phyloP scores from a whole-genome alignment of 2,329 filamentous ascomycete genomes.

The Botrytis hyacinthi region DNA sequence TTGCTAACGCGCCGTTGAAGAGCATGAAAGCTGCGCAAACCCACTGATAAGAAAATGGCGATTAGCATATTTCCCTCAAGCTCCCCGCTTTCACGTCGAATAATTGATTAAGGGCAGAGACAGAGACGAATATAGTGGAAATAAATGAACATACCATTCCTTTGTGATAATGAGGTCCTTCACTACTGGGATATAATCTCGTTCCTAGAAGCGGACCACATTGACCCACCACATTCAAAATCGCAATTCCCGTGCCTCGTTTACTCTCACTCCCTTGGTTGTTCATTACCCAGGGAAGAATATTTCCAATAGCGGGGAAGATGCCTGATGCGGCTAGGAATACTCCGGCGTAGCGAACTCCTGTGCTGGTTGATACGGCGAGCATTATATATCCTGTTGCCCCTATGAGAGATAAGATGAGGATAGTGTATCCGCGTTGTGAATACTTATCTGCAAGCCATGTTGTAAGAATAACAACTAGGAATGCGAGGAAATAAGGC shows the following conservation, averaged over 20 bases:
- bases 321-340: constrained; percentile 59
- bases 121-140: neutral
- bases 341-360: constrained; percentile 48
- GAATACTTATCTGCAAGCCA: constrained; percentile 65
- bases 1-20: constrained; percentile 54
- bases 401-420: constrained; percentile 54
- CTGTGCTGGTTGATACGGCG: constrained; percentile 45
- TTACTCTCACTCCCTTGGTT: constrained; percentile 69
- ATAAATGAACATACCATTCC: constrained; percentile 43
- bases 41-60: constrained; percentile 31
- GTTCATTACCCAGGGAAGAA: constrained; percentile 68
- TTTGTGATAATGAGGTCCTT: constrained; percentile 49
- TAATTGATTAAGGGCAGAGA: neutral
- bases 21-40: constrained; percentile 63
- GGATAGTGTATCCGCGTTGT: constrained; percentile 62
- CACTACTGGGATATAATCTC: constrained; percentile 55
- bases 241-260: constrained; percentile 62
- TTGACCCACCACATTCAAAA: constrained; percentile 66
- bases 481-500: constrained; percentile 66
- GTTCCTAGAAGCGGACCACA: constrained; percentile 63
- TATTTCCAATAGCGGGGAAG: constrained; percentile 67
- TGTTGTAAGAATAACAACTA: constrained; percentile 59
- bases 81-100: neutral
- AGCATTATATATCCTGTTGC: constrained; percentile 66
- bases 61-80: neutral